Percentiles rank a stretch among this genome's conserved stretches.
phyloP scores from a whole-genome alignment of 2,329 filamentous ascomycete species.

The Scedosporium boydii region DNA sequence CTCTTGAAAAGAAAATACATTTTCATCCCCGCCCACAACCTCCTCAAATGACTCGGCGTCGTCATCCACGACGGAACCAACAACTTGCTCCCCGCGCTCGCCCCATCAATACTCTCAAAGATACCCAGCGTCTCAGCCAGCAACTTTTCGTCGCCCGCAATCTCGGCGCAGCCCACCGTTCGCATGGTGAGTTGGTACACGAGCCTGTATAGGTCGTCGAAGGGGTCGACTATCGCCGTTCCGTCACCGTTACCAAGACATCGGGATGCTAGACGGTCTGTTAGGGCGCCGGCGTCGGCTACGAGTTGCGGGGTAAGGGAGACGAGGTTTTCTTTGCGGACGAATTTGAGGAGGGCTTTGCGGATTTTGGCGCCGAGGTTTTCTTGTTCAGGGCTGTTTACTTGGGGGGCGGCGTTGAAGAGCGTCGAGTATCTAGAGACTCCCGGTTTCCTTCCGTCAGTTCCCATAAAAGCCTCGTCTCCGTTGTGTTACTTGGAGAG shows the following conservation, averaged over 20 bases:
- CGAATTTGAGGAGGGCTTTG: constrained; percentile 21
- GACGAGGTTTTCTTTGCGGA: constrained; percentile 27
- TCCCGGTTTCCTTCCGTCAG: not conserved
- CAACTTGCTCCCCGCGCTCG: constrained; percentile 24
- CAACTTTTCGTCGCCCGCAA: constrained; percentile 35
- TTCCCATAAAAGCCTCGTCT: not conserved
- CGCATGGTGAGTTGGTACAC: constrained; percentile 50
- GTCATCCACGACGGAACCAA: constrained; percentile 42
- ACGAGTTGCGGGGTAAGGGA: constrained; percentile 28
- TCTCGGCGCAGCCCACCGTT: constrained; percentile 41
- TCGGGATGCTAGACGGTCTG: constrained; percentile 26
- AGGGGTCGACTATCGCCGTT: constrained; percentile 36
- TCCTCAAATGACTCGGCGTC: constrained; percentile 29
- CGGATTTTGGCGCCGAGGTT: constrained; percentile 17
- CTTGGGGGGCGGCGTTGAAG: constrained; percentile 19
- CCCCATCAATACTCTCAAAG: constrained; percentile 36
- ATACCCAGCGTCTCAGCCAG: constrained; percentile 30
- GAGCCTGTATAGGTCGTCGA: constrained; percentile 40
- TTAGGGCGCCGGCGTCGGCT: constrained; percentile 25
- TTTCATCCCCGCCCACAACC: constrained; percentile 32
- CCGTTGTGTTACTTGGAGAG: not conserved
- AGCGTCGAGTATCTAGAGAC: constrained; percentile 18
- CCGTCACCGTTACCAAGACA: constrained; percentile 7
- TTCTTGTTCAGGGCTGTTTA: constrained; percentile 11
- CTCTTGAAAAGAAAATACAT: constrained; percentile 38